phyloP scores from a whole-genome alignment of 192 early-diverging fungal genomes.

The Linnemannia schmuckeri region DNA sequence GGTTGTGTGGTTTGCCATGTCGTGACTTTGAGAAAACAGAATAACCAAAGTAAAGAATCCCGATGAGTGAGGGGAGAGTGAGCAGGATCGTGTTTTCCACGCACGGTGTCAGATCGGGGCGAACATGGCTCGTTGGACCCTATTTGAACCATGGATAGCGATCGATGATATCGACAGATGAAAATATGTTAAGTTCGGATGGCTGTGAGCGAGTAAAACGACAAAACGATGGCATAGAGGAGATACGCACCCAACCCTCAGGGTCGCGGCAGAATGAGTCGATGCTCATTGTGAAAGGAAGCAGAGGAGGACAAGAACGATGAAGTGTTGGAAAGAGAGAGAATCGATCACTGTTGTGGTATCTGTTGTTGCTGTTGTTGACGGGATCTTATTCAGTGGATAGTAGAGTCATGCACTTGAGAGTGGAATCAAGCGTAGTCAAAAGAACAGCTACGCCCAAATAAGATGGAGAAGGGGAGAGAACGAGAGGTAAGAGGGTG shows the following conservation, averaged over 20 bases:
- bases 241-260: slow-evolving; percentile 13
- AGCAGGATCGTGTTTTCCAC: slow-evolving; percentile 28
- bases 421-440: neutral
- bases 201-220: neutral
- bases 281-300: slow-evolving; percentile 3
- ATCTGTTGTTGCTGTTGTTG: no score
- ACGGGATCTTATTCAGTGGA: no score
- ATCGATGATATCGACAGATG: neutral
- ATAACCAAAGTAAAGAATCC: neutral
- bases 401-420: neutral
- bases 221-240: neutral
- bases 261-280: slow-evolving; percentile 8
- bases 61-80: slow-evolving; percentile 11
- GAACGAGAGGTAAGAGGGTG: no score
- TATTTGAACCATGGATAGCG: neutral
- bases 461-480: no score
- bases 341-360: neutral
- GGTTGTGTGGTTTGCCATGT: slow-evolving; percentile 16
- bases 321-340: neutral
- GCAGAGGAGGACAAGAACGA: neutral
- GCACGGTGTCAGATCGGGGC: slow-evolving; percentile 16
- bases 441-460: neutral
- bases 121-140: slow-evolving; percentile 18
- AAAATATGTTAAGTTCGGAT: neutral
- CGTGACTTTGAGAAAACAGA: neutral